These are phyloP conservation scores for Leccinum uliginosum DNA, from an alignment of 768 basidiomycete genomes.

Conservation along the genomic window DNA sequence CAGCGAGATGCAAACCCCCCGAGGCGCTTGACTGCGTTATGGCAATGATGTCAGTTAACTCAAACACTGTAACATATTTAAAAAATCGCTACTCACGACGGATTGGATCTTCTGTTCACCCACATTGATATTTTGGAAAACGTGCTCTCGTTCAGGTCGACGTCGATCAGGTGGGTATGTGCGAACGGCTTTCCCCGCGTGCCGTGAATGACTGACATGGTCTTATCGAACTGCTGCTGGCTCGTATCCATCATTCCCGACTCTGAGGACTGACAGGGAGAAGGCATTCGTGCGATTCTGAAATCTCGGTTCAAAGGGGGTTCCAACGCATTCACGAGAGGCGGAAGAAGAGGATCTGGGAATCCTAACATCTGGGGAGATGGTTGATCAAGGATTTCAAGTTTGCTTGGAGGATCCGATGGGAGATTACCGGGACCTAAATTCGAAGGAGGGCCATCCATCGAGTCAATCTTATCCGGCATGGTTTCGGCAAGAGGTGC, in stretches of 20 bases:
- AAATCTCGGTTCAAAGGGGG: conserved; percentile 19
- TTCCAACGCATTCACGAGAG: conserved; percentile 7
- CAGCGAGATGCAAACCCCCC: conserved; percentile 42
- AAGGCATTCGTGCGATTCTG: conserved; percentile 2
- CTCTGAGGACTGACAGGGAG: background rate
- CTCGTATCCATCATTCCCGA: background rate
- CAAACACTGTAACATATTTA: background rate
- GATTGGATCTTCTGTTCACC: conserved; percentile 29
- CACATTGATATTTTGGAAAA: conserved; percentile 32
- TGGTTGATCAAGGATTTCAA: background rate
- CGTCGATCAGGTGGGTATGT: conserved; percentile 19
- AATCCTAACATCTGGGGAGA: background rate
- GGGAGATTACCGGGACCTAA: background rate
- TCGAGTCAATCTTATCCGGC: background rate
- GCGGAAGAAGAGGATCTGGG: conserved; percentile 9
- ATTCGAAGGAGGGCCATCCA: background rate
- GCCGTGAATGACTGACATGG: conserved; percentile 19
- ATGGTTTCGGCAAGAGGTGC: background rate
- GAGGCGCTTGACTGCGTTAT: conserved; percentile 28
- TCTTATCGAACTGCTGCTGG: conserved; percentile 10
- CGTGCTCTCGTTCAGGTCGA: conserved; percentile 28
- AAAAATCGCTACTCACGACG: conserved; percentile 31
- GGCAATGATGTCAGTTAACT: background rate
- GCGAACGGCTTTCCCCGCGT: conserved; percentile 18
- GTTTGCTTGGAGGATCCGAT: background rate